Conservation (phyloP, 1,139 yeast species). For the Saccharomyces hybrid region DNA sequence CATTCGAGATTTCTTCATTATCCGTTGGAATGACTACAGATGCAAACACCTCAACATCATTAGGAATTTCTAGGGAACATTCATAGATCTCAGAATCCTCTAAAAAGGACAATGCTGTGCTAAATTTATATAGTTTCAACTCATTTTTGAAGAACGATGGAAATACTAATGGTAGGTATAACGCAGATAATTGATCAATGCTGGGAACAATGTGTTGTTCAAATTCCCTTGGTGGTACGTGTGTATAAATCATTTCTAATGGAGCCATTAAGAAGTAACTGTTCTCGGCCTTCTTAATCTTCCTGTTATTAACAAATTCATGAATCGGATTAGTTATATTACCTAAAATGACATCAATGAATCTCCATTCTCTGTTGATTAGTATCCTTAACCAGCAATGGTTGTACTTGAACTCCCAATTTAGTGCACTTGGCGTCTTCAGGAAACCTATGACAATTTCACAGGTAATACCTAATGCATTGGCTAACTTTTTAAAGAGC, state of each 20-base stretch:
- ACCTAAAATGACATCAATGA: constrained; percentile 64
- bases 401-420: constrained; percentile 49
- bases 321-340: constrained; percentile 46
- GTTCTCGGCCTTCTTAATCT: constrained; percentile 32
- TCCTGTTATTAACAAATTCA: constrained; percentile 32
- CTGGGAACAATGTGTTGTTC: constrained; percentile 87
- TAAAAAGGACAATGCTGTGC: constrained; percentile 68
- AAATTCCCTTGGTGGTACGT: constrained; percentile 69
- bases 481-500: constrained; percentile 66
- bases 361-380: constrained; percentile 68
- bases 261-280: constrained; percentile 80
- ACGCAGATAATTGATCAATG: constrained; percentile 66
- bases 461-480: constrained; percentile 61
- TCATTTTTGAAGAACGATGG: constrained; percentile 65
- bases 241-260: constrained; percentile 67
- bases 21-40: constrained; percentile 27
- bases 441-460: constrained; percentile 78
- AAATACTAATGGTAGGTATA: constrained; percentile 76
- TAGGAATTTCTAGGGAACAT: constrained; percentile 63
- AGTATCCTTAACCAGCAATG: constrained; percentile 86
- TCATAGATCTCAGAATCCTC: constrained; percentile 74
- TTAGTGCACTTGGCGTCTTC: constrained; percentile 60
- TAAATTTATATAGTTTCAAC: constrained; percentile 57
- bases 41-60: constrained; percentile 55
- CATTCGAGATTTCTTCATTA: constrained; percentile 10